Evolutionary conservation across 2,329 filamentous ascomycete genomes (phyloP), one percentile per base, ranked within the genome.

Genomic region (Lachnellula cervina): DNA sequence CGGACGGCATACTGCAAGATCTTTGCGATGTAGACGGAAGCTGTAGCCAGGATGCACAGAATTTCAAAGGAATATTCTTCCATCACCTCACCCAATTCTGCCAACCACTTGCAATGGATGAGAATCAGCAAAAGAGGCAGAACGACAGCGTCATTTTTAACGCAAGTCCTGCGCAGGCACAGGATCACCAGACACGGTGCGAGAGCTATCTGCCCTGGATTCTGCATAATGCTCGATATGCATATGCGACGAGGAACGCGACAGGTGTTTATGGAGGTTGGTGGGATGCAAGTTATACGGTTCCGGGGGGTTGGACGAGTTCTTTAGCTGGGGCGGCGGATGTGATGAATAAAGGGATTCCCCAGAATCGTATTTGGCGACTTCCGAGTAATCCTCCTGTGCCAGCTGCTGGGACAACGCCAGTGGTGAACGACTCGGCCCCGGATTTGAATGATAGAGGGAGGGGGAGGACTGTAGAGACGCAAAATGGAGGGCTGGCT

Each of bases 51-150:
- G 82, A 97, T 64, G 81, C 80, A 0, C 92, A 97, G 66, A 91
- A 89, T 0, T 97, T 97, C 81, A 97, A 97, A 71, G 89, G 90
- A 28, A 93, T 97, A 55, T 96, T 92, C 76, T 96, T 96, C 73
- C 89, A 96, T 68, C 93, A 97, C 68, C 76, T 97, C 2, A 80
- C 84, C 0, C 74, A 83, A 1, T 96, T 97, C 69, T 97, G 93
- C 70, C 77, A 80, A 4, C 80, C 83, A 0, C 72, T 96, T 4
- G 77, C 76, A 32, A 32, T 32, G 28, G 28, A 13, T 1, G 28
- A 32, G 28, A 32, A 9, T 11, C 28, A 32, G 28, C 28, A 32
- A 13, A 32, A 32, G 4, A 32, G 9, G 3, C 28, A 32, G 2
- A 50, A 60, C 8, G 63, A 57, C 44, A 59, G 65, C 40, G 49